Evolutionary conservation across 352 stramenopile species (phyloP), one percentile per base, ranked within the genome.

Genomic region (Phytopythium aichiense): DNA sequence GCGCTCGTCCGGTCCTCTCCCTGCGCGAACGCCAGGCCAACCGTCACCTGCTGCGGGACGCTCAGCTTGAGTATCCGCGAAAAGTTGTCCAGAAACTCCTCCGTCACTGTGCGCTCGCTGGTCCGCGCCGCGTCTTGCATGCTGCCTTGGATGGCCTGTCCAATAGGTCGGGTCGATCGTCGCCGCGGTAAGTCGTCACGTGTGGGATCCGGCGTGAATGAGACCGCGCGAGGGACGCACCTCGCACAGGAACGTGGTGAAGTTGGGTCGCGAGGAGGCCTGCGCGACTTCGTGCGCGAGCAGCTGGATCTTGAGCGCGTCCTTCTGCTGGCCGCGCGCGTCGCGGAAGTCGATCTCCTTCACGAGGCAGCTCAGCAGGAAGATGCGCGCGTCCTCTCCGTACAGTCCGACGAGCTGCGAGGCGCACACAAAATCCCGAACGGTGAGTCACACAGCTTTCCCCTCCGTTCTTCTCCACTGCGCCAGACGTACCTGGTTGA

Each of bases 291-390:
- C 89, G 73, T 96, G 88, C 71, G 88, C 78, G 33, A 97, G 83
- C 59, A 97, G 62, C 65, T 96, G 83, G 58, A 96, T 90, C 79
- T 96, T 96, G 43, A 96, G 81, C 42, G 83, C 78, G 69, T 96
- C 88, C 67, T 94, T 94, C 64, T 84, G 72, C 33, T 93, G 83
- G 60, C 76, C 78, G 57, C 88, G 84, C 53, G 83, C 68, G 66
- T 96, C 87, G 33, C 88, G 87, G 67, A 97, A 96, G 67, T 96
- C 87, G 53, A 95, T 95, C 66, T 95, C 88, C 64, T 94, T 86
- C 43, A 97, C 88, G 45, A 97, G 76, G 64, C 87, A 96, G 73
- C 94, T 93, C 56, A 97, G 76, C 55, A 97, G 63, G 66, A 96
- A 97, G 67, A 96, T 91, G 30, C 88, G 85, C 52, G 90, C 87